These are phyloP conservation scores for Russula dissimulans DNA, from an alignment of 768 basidiomycete species.

Conservation along the genomic window DNA sequence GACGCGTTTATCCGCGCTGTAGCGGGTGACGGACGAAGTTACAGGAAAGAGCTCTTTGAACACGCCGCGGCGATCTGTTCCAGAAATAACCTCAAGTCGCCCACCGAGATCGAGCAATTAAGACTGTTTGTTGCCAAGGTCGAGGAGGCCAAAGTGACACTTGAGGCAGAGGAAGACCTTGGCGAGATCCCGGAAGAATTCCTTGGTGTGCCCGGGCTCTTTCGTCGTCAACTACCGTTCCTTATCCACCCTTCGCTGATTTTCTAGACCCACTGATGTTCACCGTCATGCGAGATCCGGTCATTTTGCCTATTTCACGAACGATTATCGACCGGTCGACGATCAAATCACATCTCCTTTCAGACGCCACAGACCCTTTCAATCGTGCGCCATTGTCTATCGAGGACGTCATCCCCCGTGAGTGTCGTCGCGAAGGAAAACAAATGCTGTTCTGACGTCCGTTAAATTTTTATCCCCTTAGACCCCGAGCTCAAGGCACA, in stretches of 20 bases:
- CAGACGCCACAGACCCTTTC: conserved; percentile 91
- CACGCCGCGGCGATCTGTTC: conserved; percentile 59
- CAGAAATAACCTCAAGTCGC: conserved; percentile 58
- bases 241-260: neutral
- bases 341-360: conserved; percentile 90
- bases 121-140: conserved; percentile 67
- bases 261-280: conserved; percentile 76
- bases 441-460: neutral
- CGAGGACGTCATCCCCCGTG: conserved; percentile 72
- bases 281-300: conserved; percentile 92
- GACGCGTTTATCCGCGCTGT: conserved; percentile 76
- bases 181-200: conserved; percentile 95
- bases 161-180: conserved; percentile 86
- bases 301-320: conserved; percentile 76
- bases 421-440: conserved; percentile 22
- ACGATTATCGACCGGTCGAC: conserved; percentile 78
- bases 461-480: conserved; percentile 20
- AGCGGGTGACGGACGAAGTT: conserved; percentile 91
- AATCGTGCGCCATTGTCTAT: conserved; percentile 77
- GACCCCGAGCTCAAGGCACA: conserved; percentile 63
- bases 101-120: conserved; percentile 64
- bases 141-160: conserved; percentile 67
- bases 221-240: conserved; percentile 6
- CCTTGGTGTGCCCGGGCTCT: conserved; percentile 48
- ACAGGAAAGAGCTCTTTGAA: conserved; percentile 76